Conservation (phyloP, 2,329 filamentous ascomycete genomes). For the Pleomassaria siparia region DNA sequence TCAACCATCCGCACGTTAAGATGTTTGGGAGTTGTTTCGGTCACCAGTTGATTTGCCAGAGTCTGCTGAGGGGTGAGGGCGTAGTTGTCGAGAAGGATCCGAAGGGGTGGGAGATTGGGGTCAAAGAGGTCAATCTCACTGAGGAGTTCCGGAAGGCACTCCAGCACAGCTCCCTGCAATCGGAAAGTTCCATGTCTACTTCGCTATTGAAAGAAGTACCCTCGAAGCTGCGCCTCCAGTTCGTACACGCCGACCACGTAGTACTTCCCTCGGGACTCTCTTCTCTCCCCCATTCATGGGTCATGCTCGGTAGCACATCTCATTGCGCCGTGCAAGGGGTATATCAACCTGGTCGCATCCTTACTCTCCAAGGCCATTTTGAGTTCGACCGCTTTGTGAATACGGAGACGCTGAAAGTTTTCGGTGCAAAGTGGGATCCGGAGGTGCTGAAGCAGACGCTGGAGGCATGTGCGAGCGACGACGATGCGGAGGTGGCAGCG, state of each 20-base stretch:
- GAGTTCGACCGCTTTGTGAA: conserved; percentile 49
- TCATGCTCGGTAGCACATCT: conserved; percentile 23
- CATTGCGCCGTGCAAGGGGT: conserved; percentile 46
- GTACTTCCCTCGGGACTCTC: conserved; percentile 15
- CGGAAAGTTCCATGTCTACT: neutral
- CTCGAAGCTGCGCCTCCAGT: conserved; percentile 35
- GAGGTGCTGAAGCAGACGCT: conserved; percentile 22
- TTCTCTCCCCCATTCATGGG: conserved; percentile 24
- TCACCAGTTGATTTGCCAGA: conserved; percentile 46
- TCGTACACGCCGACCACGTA: conserved; percentile 43
- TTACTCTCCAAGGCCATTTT: conserved; percentile 49
- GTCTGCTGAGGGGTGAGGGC: conserved; percentile 35
- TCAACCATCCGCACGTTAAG: conserved; percentile 30
- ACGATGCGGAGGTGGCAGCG: conserved; percentile 34
- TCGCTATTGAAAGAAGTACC: neutral
- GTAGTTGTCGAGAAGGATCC: conserved; percentile 29
- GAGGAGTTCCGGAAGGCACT: conserved; percentile 15
- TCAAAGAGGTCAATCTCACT: conserved; percentile 22
- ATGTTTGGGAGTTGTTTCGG: conserved; percentile 51
- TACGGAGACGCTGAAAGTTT: conserved; percentile 41
- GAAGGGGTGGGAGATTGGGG: conserved; percentile 31
- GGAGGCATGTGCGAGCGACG: conserved; percentile 22
- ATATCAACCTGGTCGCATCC: conserved; percentile 40
- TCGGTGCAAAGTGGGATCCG: conserved; percentile 30
- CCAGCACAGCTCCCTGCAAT: neutral